Conservation (phyloP, 75 land plant genomes). For the Pseudotsuga menziesii region DNA sequence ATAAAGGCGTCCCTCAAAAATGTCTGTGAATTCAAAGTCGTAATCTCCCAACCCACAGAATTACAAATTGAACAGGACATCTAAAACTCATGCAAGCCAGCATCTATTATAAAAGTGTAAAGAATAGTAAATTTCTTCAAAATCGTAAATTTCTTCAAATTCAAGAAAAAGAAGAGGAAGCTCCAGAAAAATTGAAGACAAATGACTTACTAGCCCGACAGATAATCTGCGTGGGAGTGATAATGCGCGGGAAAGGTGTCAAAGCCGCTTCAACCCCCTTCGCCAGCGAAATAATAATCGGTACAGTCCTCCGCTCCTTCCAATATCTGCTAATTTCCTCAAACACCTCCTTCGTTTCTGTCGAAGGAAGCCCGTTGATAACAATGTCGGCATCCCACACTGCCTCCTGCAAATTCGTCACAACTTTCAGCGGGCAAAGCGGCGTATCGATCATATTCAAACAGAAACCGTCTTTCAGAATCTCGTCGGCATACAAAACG, state of each 20-base stretch:
- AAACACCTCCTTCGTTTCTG: slow-evolving; percentile 36
- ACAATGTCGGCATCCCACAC: slow-evolving; percentile 53
- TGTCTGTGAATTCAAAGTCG: too few relatives aligned
- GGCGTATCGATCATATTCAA: slow-evolving; percentile 50
- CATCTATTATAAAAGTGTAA: too few relatives aligned
- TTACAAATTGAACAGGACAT: too few relatives aligned
- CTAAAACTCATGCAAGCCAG: too few relatives aligned
- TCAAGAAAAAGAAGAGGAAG: not conserved
- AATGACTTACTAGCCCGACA: slow-evolving; percentile 30
- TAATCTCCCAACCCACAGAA: too few relatives aligned
- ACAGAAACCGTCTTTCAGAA: slow-evolving; percentile 45
- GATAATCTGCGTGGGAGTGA: slow-evolving; percentile 52
- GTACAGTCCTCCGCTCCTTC: slow-evolving; percentile 38
- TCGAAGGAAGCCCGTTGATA: slow-evolving; percentile 43
- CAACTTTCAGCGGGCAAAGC: slow-evolving; percentile 42
- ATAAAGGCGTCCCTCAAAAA: too few relatives aligned
- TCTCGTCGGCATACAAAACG: slow-evolving; percentile 41
- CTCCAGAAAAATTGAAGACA: not conserved
- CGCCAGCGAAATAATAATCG: slow-evolving; percentile 44
- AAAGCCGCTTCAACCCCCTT: slow-evolving; percentile 50
- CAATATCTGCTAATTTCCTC: slow-evolving; percentile 41
- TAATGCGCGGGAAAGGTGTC: slow-evolving; percentile 34
- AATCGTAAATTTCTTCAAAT: not conserved
- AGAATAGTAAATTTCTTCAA: not conserved
- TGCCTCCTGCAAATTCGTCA: slow-evolving; percentile 50